A percentile compares a stretch with the other conserved stretches of the same genome.
These are phyloP conservation scores for Lasiosphaeriaceae sp. DNA, from an alignment of 495 filamentous ascomycete species.

Conservation along the genomic window DNA sequence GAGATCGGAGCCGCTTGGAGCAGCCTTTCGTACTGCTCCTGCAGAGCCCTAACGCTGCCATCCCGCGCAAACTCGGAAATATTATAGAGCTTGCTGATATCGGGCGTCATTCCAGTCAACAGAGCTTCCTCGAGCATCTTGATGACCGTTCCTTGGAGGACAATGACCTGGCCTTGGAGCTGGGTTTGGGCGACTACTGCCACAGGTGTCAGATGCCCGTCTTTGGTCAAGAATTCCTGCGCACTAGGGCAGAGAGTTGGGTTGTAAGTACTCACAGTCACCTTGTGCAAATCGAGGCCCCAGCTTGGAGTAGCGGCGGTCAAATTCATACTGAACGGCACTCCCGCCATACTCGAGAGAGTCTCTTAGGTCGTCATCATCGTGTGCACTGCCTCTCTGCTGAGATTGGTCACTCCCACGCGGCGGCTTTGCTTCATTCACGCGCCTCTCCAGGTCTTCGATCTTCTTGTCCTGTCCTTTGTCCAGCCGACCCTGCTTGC, in stretches of 20 bases:
- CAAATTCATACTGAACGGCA: slow-evolving; percentile 27
- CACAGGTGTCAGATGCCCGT: not conserved
- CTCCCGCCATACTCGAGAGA: slow-evolving; percentile 27
- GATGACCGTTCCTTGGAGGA: slow-evolving; percentile 31
- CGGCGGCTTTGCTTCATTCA: slow-evolving; percentile 23
- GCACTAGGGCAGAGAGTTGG: not conserved
- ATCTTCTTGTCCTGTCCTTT: slow-evolving; percentile 27
- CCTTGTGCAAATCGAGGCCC: slow-evolving; percentile 31
- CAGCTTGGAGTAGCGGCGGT: slow-evolving; percentile 21
- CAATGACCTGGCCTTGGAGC: slow-evolving; percentile 33
- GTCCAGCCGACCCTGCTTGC: slow-evolving; percentile 29
- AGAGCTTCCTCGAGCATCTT: slow-evolving; percentile 30
- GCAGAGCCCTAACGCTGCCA: slow-evolving; percentile 31
- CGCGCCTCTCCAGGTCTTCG: slow-evolving; percentile 32
- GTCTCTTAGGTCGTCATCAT: slow-evolving; percentile 19
- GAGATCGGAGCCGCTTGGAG: slow-evolving; percentile 11
- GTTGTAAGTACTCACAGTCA: slow-evolving; percentile 22
- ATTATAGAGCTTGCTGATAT: slow-evolving; percentile 27
- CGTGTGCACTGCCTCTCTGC: not conserved
- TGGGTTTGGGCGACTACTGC: slow-evolving; percentile 35
- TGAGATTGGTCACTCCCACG: not conserved
- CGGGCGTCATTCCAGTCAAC: slow-evolving; percentile 21
- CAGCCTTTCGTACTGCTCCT: slow-evolving; percentile 33
- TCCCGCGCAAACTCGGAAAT: slow-evolving; percentile 34
- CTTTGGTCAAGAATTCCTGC: no score